Evolutionary conservation across 192 early-diverging fungal genomes (phyloP), one percentile per base, ranked within the genome.

Genomic region (Chytriomyces sp.): DNA sequence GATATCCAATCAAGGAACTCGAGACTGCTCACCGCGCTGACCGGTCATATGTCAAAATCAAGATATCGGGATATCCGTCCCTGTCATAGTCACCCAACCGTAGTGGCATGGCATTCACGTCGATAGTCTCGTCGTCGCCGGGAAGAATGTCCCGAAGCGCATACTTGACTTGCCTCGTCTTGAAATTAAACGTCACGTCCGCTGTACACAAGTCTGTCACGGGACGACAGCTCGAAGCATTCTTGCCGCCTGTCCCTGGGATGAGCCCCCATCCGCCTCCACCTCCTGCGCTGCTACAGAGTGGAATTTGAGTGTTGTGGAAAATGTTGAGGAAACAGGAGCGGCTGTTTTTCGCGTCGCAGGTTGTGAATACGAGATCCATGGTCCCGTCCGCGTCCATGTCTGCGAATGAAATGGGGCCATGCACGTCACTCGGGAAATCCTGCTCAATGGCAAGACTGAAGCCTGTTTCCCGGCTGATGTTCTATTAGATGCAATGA

Each of bases 301-400:
- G 74, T 1, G 92, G 90, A 37, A 91, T 90, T 75, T 94, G 94
- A 63, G 86, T 76, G 74, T 96, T 95, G 76, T 94, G 92, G 5
- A 88, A 77, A 14, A 94, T 68, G 76, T 94, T 88, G 36, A 98
- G 88, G 72, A 82, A 75, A 64, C 93, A 89, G 25, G 55, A 36
- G 17, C 36, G 39, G 17, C 19, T 26, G 40, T 59, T 70, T 22
- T 57, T 52, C 2, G 73, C 67, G 39, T 72, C 77, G 75, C 92
- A 89, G 0, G 90, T 84, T 7, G 90, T 85, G 36, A 94, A 89
- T 3, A 96, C 82, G 68, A 94, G 84, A 75, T 96, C 94, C 33
- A 94, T 78, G 14, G 93, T 88, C 30, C 94, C 94, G 80, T 94
- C 92, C n/a, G 88, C 92, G 81, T 95, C 91, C 68, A 98, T 92